These are phyloP conservation scores for Penicillium pulvis DNA, from an alignment of 495 filamentous ascomycete species.

Conservation along the genomic window DNA sequence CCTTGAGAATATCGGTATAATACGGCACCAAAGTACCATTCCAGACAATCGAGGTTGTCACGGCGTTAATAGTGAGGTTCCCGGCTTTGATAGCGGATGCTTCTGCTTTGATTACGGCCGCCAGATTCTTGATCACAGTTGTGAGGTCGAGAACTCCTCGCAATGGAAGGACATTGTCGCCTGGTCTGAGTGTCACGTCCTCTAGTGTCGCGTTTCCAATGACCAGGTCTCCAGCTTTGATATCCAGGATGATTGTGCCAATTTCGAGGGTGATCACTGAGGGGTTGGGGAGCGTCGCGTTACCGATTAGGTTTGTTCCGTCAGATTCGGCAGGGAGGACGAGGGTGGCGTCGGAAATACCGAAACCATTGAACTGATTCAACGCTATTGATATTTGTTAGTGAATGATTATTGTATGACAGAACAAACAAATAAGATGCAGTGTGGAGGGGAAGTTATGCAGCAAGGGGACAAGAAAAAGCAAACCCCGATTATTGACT, in stretches of 20 bases:
- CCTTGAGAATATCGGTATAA: conserved; percentile 37
- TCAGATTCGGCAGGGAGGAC: conserved; percentile 28
- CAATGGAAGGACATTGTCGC: conserved; percentile 58
- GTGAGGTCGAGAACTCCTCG: conserved; percentile 37
- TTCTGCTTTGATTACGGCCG: conserved; percentile 29
- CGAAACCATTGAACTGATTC: conserved; percentile 24
- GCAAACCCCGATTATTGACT: not conserved
- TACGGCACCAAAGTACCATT: conserved; percentile 37
- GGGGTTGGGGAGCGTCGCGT: conserved; percentile 40
- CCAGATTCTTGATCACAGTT: conserved; percentile 30
- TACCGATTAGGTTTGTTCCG: conserved; percentile 41
- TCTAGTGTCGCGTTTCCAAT: conserved; percentile 58
- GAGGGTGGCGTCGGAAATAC: conserved; percentile 30
- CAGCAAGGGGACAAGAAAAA: conserved; percentile 1
- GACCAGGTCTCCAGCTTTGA: conserved; percentile 31
- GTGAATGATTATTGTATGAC: conserved; percentile 23
- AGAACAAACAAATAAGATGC: not conserved
- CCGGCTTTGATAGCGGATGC: conserved; percentile 28
- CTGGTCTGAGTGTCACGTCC: conserved; percentile 59
- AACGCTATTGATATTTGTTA: conserved; percentile 1
- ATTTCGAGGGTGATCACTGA: conserved; percentile 38
- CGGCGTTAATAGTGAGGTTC: conserved; percentile 32
- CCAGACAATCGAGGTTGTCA: conserved; percentile 30
- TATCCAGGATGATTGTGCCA: conserved; percentile 34
- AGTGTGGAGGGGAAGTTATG: not conserved